phyloP scores from a whole-genome alignment of 345 rosid genomes.

The Rhodomyrtus tomentosa region DNA sequence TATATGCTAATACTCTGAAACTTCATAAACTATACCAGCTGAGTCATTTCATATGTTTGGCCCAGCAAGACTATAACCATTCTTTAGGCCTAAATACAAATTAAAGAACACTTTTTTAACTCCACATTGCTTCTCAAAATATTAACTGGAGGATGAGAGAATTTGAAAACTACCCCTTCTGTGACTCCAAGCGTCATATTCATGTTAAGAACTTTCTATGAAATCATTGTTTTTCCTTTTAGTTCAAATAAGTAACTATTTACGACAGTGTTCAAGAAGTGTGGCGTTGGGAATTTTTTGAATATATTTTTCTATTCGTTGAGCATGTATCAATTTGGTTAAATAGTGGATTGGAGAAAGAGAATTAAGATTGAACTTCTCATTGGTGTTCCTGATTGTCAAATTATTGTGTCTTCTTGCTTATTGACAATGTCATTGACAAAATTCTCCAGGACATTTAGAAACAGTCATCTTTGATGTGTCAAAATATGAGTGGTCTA shows the following conservation, averaged over 20 bases:
- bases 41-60: not conserved
- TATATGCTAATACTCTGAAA: not conserved
- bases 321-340: not conserved
- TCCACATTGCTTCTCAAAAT: not conserved
- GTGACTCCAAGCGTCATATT: not conserved
- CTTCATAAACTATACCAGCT: not conserved
- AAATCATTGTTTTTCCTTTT: not conserved
- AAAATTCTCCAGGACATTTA: conserved; percentile 51
- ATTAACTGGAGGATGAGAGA: not conserved
- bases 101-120: not conserved
- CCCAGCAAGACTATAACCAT: not conserved
- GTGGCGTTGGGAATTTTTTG: not conserved
- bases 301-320: not conserved
- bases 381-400: not conserved
- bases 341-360: not conserved
- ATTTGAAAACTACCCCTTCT: not conserved
- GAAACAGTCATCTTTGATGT: conserved; percentile 83
- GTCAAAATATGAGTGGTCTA: conserved; percentile 73
- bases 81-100: not conserved
- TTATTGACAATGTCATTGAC: not conserved
- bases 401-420: not conserved
- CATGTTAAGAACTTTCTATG: not conserved
- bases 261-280: not conserved
- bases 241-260: not conserved
- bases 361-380: not conserved